Evolutionary conservation across 257 asterid species (phyloP), one percentile per base, ranked within the genome.

Genomic region (Fraxinus excelsior): DNA sequence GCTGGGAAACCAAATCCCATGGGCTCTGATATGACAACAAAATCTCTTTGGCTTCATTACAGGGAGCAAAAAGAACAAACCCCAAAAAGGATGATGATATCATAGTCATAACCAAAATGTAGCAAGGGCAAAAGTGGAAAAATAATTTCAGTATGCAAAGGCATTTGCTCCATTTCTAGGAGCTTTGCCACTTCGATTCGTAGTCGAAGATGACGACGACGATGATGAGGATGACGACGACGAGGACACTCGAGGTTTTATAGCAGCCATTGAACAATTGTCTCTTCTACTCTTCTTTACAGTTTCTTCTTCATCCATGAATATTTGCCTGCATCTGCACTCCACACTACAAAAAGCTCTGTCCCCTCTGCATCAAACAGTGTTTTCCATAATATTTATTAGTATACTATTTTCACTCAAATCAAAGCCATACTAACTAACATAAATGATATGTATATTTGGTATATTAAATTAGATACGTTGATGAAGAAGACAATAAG

Each of bases 311-410:
- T 94, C 98, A 38, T 92, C 98, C 93, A 90, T 94, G 87, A 85
- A 86, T 19, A 94, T 92, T 85, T 94, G 97, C 86, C 89, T 92
- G 91, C 82, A 90, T 70, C 98, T 90, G 87, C 98, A 94, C 82
- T 94, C 98, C 86, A 77, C 94, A 26, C 97, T 92, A 73, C 98
- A 94, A 80, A 94, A 94, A 23, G 87, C 97, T 67, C 68, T 90
- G 78, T 94, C 97, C 82, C 98, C 98, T 79, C 98, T 94, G 88
- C 81, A 83, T 64, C 49, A 71, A 53, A 51, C 10, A 9, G 9
- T 2, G 51, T 42, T 42, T 42, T 42, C 12, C 51, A 42, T 42
- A 42, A 42, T 42, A 42, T 42, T 42, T 38, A 42, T 42, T 38
- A 42, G 49, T 42, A 11, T 2, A 2, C 12, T 32, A 32, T 42